A percentile compares a stretch with the other conserved stretches of the same genome.
Evolutionary conservation across 441 rosid species (phyloP).

Genomic region (Populus trichocarpa): DNA sequence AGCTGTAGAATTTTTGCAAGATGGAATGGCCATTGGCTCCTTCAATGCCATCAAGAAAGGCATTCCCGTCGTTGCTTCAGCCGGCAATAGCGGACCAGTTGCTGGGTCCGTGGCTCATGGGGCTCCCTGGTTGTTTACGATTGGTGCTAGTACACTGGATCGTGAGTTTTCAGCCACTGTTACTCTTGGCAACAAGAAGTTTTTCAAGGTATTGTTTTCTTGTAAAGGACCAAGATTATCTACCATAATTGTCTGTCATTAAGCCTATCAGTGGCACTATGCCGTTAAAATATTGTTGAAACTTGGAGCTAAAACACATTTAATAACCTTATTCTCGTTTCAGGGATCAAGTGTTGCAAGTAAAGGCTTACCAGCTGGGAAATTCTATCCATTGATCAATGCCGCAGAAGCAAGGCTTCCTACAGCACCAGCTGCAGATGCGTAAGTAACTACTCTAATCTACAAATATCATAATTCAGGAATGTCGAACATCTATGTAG

Average conservation of each 20-base stretch:
- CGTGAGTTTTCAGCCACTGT: conserved; percentile 30
- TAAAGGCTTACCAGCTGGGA: conserved; percentile 23
- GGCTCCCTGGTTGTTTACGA: conserved; percentile 69
- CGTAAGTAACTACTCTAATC: conserved; percentile 32
- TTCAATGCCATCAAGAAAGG: conserved; percentile 43
- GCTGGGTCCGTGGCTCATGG: conserved; percentile 30
- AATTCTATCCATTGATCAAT: conserved; percentile 43
- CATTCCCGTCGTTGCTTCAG: conserved; percentile 40
- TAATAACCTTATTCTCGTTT: background rate
- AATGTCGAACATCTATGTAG: background rate
- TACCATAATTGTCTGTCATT: background rate
- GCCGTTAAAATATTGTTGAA: background rate
- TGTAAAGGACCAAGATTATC: background rate
- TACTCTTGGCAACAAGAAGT: conserved; percentile 27
- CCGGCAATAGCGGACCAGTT: conserved; percentile 48
- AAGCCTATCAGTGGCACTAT: too few species aligned
- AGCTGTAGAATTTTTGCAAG: conserved; percentile 3
- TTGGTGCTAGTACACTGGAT: conserved; percentile 66
- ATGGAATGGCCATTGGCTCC: conserved; percentile 38
- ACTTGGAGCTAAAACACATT: background rate
- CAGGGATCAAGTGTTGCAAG: conserved; percentile 57
- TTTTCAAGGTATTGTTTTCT: background rate
- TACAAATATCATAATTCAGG: too few species aligned
- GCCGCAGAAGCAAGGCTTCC: conserved; percentile 29
- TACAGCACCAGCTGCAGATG: conserved; percentile 6